Conservation (phyloP, 2,329 filamentous ascomycete genomes). For the Diplodia sapinea region DNA sequence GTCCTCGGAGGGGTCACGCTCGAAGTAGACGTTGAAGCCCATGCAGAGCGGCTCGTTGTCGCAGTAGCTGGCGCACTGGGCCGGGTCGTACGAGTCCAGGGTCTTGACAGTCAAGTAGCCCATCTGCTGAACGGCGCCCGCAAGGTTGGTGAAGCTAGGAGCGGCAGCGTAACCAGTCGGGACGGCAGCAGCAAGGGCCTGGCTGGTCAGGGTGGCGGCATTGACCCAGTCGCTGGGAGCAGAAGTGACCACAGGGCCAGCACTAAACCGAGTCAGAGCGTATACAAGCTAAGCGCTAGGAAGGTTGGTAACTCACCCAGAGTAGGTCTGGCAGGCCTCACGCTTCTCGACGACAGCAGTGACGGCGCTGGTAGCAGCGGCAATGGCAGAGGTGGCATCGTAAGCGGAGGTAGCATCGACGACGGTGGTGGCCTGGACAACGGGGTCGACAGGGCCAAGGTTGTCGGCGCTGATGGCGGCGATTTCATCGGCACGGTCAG, state of each 20-base stretch:
- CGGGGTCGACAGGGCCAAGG: slow-evolving; percentile 20
- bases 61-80: slow-evolving; percentile 33
- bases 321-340: slow-evolving; percentile 10
- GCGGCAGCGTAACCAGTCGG: slow-evolving; percentile 31
- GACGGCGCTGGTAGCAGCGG: slow-evolving; percentile 19
- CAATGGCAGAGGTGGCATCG: slow-evolving; percentile 21
- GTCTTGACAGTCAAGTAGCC: slow-evolving; percentile 32
- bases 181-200: slow-evolving; percentile 1
- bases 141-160: slow-evolving; percentile 26
- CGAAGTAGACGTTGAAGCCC: slow-evolving; percentile 38
- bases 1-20: slow-evolving; percentile 33
- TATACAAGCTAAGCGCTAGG: too few relatives aligned
- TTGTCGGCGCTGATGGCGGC: slow-evolving; percentile 14
- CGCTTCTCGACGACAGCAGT: slow-evolving; percentile 22
- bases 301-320: slow-evolving; percentile 1
- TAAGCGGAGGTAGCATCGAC: slow-evolving; percentile 14
- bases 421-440: slow-evolving; percentile 19
- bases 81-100: slow-evolving; percentile 32
- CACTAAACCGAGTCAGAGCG: background rate
- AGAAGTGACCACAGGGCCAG: slow-evolving; percentile 17
- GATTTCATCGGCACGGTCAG: slow-evolving; percentile 11
- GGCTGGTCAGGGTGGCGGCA: background rate
- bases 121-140: slow-evolving; percentile 32
- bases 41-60: slow-evolving; percentile 32
- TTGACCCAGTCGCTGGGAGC: slow-evolving; percentile 16